Percentiles rank a stretch among this genome's conserved stretches.
phyloP scores from a whole-genome alignment of 2,329 filamentous ascomycete species.

The Botrytis byssoidea region DNA sequence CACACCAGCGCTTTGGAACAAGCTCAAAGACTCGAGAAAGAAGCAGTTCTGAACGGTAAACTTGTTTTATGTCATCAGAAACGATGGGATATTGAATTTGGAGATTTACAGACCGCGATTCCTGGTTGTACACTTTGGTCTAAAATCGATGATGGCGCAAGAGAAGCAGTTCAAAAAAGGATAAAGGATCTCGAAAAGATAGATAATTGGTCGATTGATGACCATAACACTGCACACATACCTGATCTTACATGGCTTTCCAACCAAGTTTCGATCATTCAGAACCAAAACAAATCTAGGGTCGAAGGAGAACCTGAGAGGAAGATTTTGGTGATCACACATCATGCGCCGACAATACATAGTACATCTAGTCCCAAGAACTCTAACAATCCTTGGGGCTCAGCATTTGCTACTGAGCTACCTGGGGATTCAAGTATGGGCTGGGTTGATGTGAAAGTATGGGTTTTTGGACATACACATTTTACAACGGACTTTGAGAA shows the following conservation, averaged over 20 bases:
- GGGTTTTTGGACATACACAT: slow-evolving; percentile 49
- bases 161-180: slow-evolving; percentile 25
- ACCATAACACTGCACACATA: slow-evolving; percentile 20
- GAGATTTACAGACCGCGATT: slow-evolving; percentile 40
- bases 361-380: slow-evolving; percentile 49
- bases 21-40: slow-evolving; percentile 21
- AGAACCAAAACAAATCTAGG: slow-evolving; percentile 15
- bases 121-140: slow-evolving; percentile 54
- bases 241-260: slow-evolving; percentile 43
- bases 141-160: slow-evolving; percentile 42
- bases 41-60: slow-evolving; percentile 23
- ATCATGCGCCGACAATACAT: slow-evolving; percentile 45
- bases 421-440: slow-evolving; percentile 31
- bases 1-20: slow-evolving; percentile 33
- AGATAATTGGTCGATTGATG: slow-evolving; percentile 21
- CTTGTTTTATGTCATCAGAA: slow-evolving; percentile 45
- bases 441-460: slow-evolving; percentile 39
- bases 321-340: slow-evolving; percentile 42
- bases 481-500: slow-evolving; percentile 43
- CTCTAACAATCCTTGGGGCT: slow-evolving; percentile 34
- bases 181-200: slow-evolving; percentile 26
- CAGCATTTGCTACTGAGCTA: slow-evolving; percentile 55
- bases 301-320: slow-evolving; percentile 37
- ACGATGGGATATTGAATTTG: slow-evolving; percentile 41
- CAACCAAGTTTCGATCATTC: slow-evolving; percentile 38